Conservation (phyloP, 2,329 filamentous ascomycete species). For the Clonostachys sp. region DNA sequence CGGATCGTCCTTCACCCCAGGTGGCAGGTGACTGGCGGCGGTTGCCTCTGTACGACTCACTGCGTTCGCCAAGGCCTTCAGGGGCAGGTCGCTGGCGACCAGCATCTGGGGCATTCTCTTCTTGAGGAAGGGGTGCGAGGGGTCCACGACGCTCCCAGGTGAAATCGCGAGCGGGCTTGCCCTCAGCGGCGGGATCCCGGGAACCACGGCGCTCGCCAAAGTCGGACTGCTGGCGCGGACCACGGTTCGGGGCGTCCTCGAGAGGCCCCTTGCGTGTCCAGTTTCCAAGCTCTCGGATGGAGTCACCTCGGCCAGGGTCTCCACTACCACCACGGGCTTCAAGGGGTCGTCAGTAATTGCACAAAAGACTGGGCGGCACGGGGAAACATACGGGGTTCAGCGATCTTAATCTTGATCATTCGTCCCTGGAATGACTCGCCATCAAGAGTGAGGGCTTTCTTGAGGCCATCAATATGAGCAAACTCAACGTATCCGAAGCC, state of each 20-base stretch:
- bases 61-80: constrained; percentile 50
- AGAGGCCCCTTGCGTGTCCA: constrained; percentile 94
- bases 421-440: constrained; percentile 81
- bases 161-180: constrained; percentile 63
- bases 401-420: constrained; percentile 88
- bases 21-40: constrained; percentile 67
- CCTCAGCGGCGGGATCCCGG: constrained; percentile 49
- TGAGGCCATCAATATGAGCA: constrained; percentile 77
- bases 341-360: constrained; percentile 15
- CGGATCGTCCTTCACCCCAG: constrained; percentile 71
- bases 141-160: constrained; percentile 97
- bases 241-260: constrained; percentile 52
- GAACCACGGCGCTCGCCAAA: constrained; percentile 60
- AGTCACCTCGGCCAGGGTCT: constrained; percentile 50
- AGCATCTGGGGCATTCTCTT: constrained; percentile 46
- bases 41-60: constrained; percentile 55
- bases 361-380: not conserved
- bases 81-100: constrained; percentile 42
- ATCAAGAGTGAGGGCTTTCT: constrained; percentile 82
- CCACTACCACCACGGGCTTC: constrained; percentile 72
- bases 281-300: constrained; percentile 73
- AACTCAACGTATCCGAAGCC: constrained; percentile 99
- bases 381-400: constrained; percentile 80
- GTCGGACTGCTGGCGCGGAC: constrained; percentile 40
- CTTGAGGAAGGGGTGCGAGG: constrained; percentile 63